Percentiles rank a stretch among this genome's conserved stretches.
Conservation (phyloP, 495 filamentous ascomycete species). For the Pyronema omphalodes region DNA sequence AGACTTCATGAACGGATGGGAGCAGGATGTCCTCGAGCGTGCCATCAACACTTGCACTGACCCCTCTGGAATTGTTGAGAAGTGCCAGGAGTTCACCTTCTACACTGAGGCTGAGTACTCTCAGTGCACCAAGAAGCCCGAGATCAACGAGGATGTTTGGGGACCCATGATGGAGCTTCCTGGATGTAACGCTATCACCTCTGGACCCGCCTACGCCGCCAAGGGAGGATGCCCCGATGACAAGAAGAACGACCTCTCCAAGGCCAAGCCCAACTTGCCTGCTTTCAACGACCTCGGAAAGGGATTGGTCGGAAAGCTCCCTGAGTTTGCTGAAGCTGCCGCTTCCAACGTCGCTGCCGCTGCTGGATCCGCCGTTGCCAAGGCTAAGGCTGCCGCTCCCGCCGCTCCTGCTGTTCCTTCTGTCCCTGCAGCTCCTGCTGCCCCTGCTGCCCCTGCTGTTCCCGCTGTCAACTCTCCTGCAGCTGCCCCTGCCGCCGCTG, state of each 20-base stretch:
- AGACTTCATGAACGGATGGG: slow-evolving; percentile 76
- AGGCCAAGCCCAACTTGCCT: too few species aligned
- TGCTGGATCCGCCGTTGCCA: not conserved
- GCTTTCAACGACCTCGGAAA: too few species aligned
- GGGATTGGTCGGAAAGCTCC: not conserved
- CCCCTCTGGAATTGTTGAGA: slow-evolving; percentile 13
- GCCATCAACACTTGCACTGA: slow-evolving; percentile 34
- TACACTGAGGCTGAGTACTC: slow-evolving; percentile 5
- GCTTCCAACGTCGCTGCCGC: not conserved
- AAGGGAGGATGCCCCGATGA: slow-evolving; percentile 9
- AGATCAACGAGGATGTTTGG: slow-evolving; percentile 26
- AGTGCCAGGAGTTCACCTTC: slow-evolving; percentile 11
- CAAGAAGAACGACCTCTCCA: not conserved
- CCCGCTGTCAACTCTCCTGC: not conserved
- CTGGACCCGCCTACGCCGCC: slow-evolving; percentile 17
- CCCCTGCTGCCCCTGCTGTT: not conserved
- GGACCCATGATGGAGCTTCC: slow-evolving; percentile 28
- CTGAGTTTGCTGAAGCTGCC: not conserved
- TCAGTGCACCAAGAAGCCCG: slow-evolving; percentile 13
- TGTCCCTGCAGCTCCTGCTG: not conserved
- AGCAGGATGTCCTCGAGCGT: slow-evolving; percentile 38
- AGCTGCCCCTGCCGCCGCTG: not conserved
- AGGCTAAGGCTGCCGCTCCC: not conserved
- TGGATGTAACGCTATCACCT: slow-evolving; percentile 28
- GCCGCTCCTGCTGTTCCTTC: not conserved